Evolutionary conservation across 73 alveolate species (phyloP), one percentile per base, ranked within the genome.

Genomic region (Paramecium pentaurelia): DNA sequence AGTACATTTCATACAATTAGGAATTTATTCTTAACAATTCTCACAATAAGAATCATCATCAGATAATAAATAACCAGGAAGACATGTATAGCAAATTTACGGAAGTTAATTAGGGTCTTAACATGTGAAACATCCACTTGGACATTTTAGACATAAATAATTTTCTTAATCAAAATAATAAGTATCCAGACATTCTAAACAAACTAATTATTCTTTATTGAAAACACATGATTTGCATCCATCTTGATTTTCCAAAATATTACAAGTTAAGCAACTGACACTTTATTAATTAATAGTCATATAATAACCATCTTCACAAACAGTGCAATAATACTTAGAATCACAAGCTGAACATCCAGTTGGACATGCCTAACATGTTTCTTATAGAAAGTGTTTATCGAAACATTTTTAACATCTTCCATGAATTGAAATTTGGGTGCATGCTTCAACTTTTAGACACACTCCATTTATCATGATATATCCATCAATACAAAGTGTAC

Each of bases 331-430:
- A 36, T 42, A 75, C 40, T 75, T 10, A 3, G 88, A 75, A 75
- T 38, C 88, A 75, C 88, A 75, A 37, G 40, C n/a, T 4, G 58
- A 22, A 12, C 88, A 75, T 12, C 88, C 88, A 1, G 6, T 12
- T 36, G 88, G 88, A 75, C 88, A 75, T 12, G 58, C 70, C 0
- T 36, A 22, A 75, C 88, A 75, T 0, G 10, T 25, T 36, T 75
- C 58, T 37, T 75, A 22, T 4, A 36, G 36, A 42, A 11, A 75
- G 27, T 75, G 11, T 10, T 25, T 10, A 10, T 34, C 40, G 1
- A 75, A 14, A 34, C 88, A 75, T 20, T 22, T 22, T 75, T 75
- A n/a, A 8, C 88, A 75, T 75, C 88, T 75, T 1, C 88, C 88
- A 75, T 75, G 58, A 30, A 42, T 38, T 12, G 88, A 30, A 18